Conservation (phyloP, 495 filamentous ascomycete species). For the Stereocaulon alpinum region DNA sequence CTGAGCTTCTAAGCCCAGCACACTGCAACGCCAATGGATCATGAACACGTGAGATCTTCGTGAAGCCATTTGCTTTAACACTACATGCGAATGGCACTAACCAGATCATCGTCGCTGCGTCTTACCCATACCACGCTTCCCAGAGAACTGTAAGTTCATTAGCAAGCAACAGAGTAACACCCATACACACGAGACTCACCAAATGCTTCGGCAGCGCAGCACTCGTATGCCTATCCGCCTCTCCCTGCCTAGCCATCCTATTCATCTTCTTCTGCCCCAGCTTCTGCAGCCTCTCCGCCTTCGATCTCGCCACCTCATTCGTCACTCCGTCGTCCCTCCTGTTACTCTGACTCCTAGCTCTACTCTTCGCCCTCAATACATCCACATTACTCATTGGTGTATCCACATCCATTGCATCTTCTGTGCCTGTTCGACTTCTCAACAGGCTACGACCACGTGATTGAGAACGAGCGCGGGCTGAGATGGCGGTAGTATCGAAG, state of each 20-base stretch:
- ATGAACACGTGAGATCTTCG: neutral
- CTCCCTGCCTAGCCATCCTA: slow-evolving; percentile 88
- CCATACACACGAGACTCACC: slow-evolving; percentile 42
- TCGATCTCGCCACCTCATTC: slow-evolving; percentile 46
- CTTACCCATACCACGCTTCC: slow-evolving; percentile 51
- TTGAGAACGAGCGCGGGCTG: slow-evolving; percentile 58
- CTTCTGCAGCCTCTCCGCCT: slow-evolving; percentile 78
- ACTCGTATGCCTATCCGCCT: slow-evolving; percentile 86
- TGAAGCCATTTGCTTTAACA: neutral
- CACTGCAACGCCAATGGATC: neutral
- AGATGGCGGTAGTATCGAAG: slow-evolving; percentile 65
- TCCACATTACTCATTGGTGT: slow-evolving; percentile 37
- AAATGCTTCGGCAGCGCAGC: slow-evolving; percentile 81
- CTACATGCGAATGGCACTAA: neutral
- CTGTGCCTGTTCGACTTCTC: slow-evolving; percentile 35
- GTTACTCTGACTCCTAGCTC: slow-evolving; percentile 69
- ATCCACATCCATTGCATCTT: slow-evolving; percentile 84
- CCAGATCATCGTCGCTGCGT: slow-evolving; percentile 40
- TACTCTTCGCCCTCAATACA: slow-evolving; percentile 64
- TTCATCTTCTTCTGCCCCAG: slow-evolving; percentile 97
- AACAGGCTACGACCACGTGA: slow-evolving; percentile 55
- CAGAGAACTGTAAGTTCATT: slow-evolving; percentile 37
- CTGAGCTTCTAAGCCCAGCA: neutral
- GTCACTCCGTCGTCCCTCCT: slow-evolving; percentile 72
- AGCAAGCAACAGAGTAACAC: slow-evolving; percentile 5